Conservation (phyloP, 306 rosid genomes). For the Fragaria vesca region DNA sequence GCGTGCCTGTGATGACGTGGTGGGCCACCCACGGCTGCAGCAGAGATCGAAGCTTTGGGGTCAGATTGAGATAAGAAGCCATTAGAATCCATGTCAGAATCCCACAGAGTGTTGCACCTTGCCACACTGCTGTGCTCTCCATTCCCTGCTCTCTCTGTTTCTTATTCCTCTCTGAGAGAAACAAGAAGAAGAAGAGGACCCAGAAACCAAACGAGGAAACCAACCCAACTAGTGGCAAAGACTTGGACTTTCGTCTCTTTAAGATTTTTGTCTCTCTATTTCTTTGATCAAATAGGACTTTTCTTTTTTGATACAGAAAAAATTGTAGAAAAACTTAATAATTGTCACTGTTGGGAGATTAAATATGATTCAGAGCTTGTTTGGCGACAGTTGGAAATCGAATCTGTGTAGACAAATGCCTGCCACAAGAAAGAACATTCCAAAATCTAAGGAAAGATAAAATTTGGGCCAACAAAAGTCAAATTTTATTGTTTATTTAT, state of each 20-base stretch:
- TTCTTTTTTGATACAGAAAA: neutral
- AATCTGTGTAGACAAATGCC: neutral
- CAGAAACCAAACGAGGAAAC: slow-evolving; percentile 2
- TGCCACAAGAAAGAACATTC: slow-evolving; percentile 3
- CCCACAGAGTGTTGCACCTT: slow-evolving; percentile 60
- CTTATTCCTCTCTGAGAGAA: slow-evolving; percentile 7
- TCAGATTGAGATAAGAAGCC: slow-evolving; percentile 61
- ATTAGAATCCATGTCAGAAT: slow-evolving; percentile 53
- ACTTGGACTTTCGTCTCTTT: neutral
- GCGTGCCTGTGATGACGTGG: slow-evolving; percentile 54
- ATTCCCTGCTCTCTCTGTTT: slow-evolving; percentile 29
- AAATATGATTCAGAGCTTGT: neutral
- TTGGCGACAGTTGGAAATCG: neutral
- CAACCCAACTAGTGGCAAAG: slow-evolving; percentile 1
- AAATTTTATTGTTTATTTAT: no score
- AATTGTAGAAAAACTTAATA: neutral
- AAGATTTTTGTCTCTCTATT: neutral
- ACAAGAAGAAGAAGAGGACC: slow-evolving; percentile 6
- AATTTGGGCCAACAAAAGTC: no score
- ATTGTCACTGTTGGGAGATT: neutral
- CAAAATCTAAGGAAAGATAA: no score
- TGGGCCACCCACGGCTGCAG: slow-evolving; percentile 67
- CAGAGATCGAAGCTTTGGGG: slow-evolving; percentile 72
- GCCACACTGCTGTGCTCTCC: slow-evolving; percentile 68
- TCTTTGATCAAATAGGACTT: neutral